Evolutionary conservation across 1,139 yeast genomes (phyloP).

Genomic region (Geotrichum aggregatum): DNA sequence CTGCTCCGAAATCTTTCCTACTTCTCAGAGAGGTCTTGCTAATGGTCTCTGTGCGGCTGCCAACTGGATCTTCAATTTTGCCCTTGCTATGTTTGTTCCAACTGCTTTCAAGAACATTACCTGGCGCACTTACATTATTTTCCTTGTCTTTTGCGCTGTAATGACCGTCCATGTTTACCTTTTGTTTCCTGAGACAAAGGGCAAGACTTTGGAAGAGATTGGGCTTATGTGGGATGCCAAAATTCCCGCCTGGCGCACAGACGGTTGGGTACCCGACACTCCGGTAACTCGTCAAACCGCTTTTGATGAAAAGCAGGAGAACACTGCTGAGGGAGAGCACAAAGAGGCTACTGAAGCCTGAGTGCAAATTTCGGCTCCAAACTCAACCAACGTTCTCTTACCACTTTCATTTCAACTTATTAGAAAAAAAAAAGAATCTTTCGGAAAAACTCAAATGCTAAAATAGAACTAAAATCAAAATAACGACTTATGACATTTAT

Average conservation of each 20-base stretch:
- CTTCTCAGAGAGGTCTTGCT: too few species aligned
- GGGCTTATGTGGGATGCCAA: conserved; percentile 56
- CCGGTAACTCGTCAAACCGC: conserved; percentile 6
- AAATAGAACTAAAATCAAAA: too few species aligned
- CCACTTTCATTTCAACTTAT: not conserved
- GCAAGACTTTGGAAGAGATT: conserved; percentile 61
- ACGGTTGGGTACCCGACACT: conserved; percentile 30
- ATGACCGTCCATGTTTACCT: conserved; percentile 57
- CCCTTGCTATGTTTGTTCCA: conserved; percentile 51
- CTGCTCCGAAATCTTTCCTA: too few species aligned
- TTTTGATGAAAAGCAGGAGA: not conserved
- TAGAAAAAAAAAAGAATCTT: not conserved
- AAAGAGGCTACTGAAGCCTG: not conserved
- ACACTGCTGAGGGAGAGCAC: not conserved
- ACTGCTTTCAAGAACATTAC: conserved; percentile 54
- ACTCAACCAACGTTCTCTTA: not conserved
- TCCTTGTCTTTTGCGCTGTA: conserved; percentile 54
- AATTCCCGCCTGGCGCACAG: conserved; percentile 59
- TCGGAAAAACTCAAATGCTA: not conserved
- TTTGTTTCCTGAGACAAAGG: conserved; percentile 62
- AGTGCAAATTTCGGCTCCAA: not conserved
- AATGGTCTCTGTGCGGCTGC: too few species aligned
- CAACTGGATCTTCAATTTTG: too few species aligned
- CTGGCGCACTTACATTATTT: conserved; percentile 56
- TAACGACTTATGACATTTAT: too few species aligned